A percentile compares a stretch with the other conserved stretches of the same genome.
Evolutionary conservation across 2,329 filamentous ascomycete genomes (phyloP).

Genomic region (Nothopassalora personata): DNA sequence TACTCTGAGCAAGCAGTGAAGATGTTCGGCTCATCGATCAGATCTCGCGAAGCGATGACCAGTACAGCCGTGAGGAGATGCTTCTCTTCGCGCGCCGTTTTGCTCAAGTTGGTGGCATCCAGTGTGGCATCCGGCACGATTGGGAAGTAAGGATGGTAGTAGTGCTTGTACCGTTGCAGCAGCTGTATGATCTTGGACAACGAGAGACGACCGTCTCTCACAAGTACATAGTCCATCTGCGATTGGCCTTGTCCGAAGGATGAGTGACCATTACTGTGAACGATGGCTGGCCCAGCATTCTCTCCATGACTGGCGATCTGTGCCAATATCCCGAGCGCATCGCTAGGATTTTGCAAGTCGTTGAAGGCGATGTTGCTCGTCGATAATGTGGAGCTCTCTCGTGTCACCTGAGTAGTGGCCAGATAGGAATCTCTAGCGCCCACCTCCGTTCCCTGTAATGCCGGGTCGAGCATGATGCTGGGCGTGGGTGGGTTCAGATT

Average conservation of each 20-base stretch:
- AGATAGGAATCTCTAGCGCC: conserved; percentile 8
- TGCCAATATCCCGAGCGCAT: conserved; percentile 45
- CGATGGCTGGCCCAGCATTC: conserved; percentile 14
- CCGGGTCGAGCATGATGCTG: conserved; percentile 28
- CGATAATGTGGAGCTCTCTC: conserved; percentile 28
- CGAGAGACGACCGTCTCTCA: conserved; percentile 39
- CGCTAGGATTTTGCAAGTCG: conserved; percentile 46
- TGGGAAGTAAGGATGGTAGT: conserved; percentile 67
- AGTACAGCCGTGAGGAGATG: conserved; percentile 66
- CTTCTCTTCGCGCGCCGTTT: conserved; percentile 56
- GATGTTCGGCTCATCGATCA: conserved; percentile 58
- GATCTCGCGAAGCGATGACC: conserved; percentile 65
- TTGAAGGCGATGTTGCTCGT: conserved; percentile 33
- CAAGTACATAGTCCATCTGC: conserved; percentile 39
- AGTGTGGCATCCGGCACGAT: conserved; percentile 59
- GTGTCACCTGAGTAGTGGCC: conserved; percentile 14
- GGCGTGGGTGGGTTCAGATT: conserved; percentile 19
- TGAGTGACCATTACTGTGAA: conserved; percentile 1
- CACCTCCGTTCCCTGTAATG: conserved; percentile 26
- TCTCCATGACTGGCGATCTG: conserved; percentile 39
- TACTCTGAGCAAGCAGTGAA: conserved; percentile 63
- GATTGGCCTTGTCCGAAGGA: conserved; percentile 8
- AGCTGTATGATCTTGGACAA: conserved; percentile 48
- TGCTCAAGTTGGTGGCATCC: conserved; percentile 48
- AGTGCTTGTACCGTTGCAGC: conserved; percentile 55